Percentiles rank a stretch among this genome's conserved stretches.
These are phyloP conservation scores for Sclerotiophoma versabilis DNA, from an alignment of 2,329 filamentous ascomycete genomes.

Conservation along the genomic window DNA sequence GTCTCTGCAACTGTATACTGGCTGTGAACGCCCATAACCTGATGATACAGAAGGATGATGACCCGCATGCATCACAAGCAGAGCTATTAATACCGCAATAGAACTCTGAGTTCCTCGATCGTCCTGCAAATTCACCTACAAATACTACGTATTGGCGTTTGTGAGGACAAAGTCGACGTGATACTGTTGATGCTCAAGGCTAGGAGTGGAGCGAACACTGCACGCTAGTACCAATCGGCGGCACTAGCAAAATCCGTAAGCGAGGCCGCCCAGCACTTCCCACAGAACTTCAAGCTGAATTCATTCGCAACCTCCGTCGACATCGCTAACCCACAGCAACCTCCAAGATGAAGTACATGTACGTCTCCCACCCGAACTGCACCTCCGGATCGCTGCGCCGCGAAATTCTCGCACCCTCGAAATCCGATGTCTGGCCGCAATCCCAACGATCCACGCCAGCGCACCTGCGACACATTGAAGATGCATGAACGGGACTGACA, in stretches of 20 bases:
- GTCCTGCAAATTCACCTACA: too few relatives aligned
- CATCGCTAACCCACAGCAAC: slow-evolving; percentile 47
- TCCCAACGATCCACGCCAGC: slow-evolving; percentile 17
- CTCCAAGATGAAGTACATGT: slow-evolving; percentile 97
- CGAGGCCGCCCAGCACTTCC: background rate
- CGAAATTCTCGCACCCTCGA: slow-evolving; percentile 19
- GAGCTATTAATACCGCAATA: too few relatives aligned
- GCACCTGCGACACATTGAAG: slow-evolving; percentile 22
- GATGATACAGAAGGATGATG: too few relatives aligned
- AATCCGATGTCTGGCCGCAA: slow-evolving; percentile 22
- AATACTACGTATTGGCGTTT: too few relatives aligned
- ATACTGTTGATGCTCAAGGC: background rate
- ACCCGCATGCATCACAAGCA: too few relatives aligned
- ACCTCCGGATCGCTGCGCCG: slow-evolving; percentile 22
- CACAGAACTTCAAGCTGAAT: too few relatives aligned
- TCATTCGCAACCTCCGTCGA: slow-evolving; percentile 39
- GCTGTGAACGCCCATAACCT: too few relatives aligned
- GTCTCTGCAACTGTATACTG: too few relatives aligned
- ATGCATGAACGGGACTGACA: slow-evolving; percentile 39
- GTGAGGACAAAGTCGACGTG: too few relatives aligned
- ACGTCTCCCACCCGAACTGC: slow-evolving; percentile 32
- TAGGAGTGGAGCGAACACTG: background rate
- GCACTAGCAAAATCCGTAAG: background rate
- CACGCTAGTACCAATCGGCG: background rate
- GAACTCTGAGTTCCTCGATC: too few relatives aligned